These are phyloP conservation scores for Pyropia yezoensis DNA, from an alignment of 23 red algal genomes.

Conservation along the genomic window DNA sequence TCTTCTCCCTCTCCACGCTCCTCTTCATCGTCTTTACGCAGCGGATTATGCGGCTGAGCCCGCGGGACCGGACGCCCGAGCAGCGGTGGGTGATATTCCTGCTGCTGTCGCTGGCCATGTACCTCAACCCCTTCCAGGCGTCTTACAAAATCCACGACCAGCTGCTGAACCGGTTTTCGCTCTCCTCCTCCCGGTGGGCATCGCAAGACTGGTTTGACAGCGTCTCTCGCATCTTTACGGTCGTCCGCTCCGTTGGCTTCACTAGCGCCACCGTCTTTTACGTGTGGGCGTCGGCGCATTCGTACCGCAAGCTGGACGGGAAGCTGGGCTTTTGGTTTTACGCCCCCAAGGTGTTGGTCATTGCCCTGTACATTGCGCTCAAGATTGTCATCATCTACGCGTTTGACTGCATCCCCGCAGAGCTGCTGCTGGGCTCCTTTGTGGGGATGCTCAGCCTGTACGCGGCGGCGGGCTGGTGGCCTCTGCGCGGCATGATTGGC, in stretches of 20 bases:
- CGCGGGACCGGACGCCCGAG: conserved; percentile 35
- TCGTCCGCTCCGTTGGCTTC: conserved; percentile 36
- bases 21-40: conserved; percentile 37
- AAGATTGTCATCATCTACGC: conserved; percentile 33
- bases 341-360: conserved; percentile 46
- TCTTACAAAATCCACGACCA: conserved; percentile 43
- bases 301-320: conserved; percentile 55
- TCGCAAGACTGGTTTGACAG: conserved; percentile 36
- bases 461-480: conserved; percentile 37
- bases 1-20: conserved; percentile 32
- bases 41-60: conserved; percentile 33
- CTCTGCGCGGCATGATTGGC: conserved; percentile 30
- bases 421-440: conserved; percentile 47
- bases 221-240: conserved; percentile 20
- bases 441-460: conserved; percentile 58
- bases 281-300: conserved; percentile 70
- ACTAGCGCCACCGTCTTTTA: conserved; percentile 54
- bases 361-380: conserved; percentile 34
- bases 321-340: conserved; percentile 57
- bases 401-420: conserved; percentile 22
- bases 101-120: conserved; percentile 26
- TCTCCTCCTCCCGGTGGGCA: background rate
- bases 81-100: conserved; percentile 62
- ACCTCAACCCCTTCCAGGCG: conserved; percentile 48
- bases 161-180: conserved; percentile 27